Conservation (phyloP, 768 basidiomycete genomes). For the Kwoniella dejecticola region DNA sequence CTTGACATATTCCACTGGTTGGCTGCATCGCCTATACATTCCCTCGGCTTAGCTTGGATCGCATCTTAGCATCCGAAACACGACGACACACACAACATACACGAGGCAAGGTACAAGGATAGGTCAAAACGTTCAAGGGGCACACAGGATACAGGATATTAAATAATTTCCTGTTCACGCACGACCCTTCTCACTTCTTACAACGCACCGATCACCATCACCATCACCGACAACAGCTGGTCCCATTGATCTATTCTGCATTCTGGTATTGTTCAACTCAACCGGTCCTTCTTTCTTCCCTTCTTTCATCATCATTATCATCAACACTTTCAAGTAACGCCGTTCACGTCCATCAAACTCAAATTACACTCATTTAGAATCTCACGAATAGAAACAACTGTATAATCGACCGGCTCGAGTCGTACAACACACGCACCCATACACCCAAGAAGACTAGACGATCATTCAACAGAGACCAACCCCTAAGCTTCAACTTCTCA, state of each 20-base stretch:
- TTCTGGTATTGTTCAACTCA: too few species aligned
- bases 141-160: not conserved
- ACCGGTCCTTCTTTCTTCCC: too few species aligned
- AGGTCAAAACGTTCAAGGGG: not conserved
- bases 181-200: constrained; percentile 13
- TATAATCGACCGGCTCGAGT: constrained; percentile 21
- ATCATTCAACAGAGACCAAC: too few species aligned
- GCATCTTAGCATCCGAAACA: constrained; percentile 7
- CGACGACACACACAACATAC: not conserved
- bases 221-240: too few species aligned
- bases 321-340: not conserved
- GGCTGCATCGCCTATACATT: not conserved
- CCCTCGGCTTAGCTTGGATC: not conserved
- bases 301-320: not conserved
- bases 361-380: constrained; percentile 7
- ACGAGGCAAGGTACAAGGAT: too few species aligned
- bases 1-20: constrained; percentile 10
- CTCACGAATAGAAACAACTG: not conserved
- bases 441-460: too few species aligned
- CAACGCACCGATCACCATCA: not conserved
- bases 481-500: not conserved
- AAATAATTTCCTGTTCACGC: not conserved
- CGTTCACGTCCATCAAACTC: not conserved
- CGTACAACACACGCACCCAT: not conserved
- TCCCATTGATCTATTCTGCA: too few species aligned